Evolutionary conservation across 2,329 filamentous ascomycete genomes (phyloP), one percentile per base, ranked within the genome.

Genomic region (Colletotrichum shisoi): DNA sequence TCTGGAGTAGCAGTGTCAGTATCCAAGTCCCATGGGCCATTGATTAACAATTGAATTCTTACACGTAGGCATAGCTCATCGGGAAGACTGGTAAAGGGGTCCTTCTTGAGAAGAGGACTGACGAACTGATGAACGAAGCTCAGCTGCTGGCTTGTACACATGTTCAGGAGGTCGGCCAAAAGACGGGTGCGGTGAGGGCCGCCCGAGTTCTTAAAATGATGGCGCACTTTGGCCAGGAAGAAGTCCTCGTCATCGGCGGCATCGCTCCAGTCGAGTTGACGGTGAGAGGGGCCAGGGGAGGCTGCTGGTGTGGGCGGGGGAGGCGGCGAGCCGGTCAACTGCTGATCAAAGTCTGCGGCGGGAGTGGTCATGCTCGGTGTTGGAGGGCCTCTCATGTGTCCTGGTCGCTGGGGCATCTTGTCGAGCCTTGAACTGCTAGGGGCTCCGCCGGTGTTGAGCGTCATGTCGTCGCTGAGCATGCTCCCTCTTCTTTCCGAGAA

Each of bases 81-180:
- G 0, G 95, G 95, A 61, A 99, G 84, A 65, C 91, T 91, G 57
- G 90, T 92, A 74, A 99, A 98, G 0, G 95, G 95, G 76, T 99
- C 95, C 78, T 97, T 97, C 80, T 97, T 97, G 70, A 99, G 81
- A 69, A 96, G 82, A 34, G 95, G 95, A 76, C 93, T 94, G 72
- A 99, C 94, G 78, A 97, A 96, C 76, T 96, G 93, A 72, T 96
- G 93, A 21, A 99, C 94, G 76, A 97, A 98, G 79, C 93, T 97
- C 71, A 99, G 84, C 77, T 96, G 91, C 74, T 96, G 93, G 73
- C 92, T 97, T 72, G 96, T 96, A 81, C 95, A 99, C 72, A 97
- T 86, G 74, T 96, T 96, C 71, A 99, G 82, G 64, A 99, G 83
- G 76, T 97, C 94, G 57, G 92, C 92, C 67, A 99, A 82, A 73